Evolutionary conservation across 768 basidiomycete genomes (phyloP), one percentile per base, ranked within the genome.

Genomic region (Serendipita sp.): DNA sequence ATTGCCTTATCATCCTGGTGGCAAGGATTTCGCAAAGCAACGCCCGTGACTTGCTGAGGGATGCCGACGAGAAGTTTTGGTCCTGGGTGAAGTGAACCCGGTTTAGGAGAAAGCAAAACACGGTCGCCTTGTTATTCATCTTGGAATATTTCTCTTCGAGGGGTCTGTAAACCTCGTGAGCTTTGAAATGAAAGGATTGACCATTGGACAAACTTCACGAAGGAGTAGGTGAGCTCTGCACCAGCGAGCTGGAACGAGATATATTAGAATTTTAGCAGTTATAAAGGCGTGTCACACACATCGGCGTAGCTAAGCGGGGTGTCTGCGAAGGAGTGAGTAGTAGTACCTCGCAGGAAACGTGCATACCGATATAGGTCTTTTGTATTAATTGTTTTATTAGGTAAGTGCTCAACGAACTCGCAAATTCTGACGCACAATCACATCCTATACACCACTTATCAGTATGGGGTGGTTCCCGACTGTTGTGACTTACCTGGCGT

Each of bases 11-110:
- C 3, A 83, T 78, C 33, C 87, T 80, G 28, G 84, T 88, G 1
- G 94, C 94, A 11, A 97, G 79, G 42, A 95, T 83, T 73, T 97
- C 94, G 72, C 94, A 97, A 26, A 97, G 79, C 41, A 78, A 74
- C 1, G 91, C 92, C 38, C 94, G 80, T 1, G 90, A 82, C 9
- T 76, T 73, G 1, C 87, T 92, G 30, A 96, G 70, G 0, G 86
- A 74, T 7, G 81, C 74, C 26, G 85, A 86, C 7, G 83, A 78
- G 65, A 91, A 74, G 67, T 84, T 81, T 45, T 84, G 79, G 72
- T 94, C 91, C 34, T 86, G 84, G 14, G 83, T 69, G 72, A 95
- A 95, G 71, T 92, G 83, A 2, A 91, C 81, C 38, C 90, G 82
- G 72, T 92, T 95, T 61, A 96, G 75, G 2, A 96, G 82, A 64